Evolutionary conservation across 768 basidiomycete species (phyloP).

Genomic region (Pleurotus platypus): DNA sequence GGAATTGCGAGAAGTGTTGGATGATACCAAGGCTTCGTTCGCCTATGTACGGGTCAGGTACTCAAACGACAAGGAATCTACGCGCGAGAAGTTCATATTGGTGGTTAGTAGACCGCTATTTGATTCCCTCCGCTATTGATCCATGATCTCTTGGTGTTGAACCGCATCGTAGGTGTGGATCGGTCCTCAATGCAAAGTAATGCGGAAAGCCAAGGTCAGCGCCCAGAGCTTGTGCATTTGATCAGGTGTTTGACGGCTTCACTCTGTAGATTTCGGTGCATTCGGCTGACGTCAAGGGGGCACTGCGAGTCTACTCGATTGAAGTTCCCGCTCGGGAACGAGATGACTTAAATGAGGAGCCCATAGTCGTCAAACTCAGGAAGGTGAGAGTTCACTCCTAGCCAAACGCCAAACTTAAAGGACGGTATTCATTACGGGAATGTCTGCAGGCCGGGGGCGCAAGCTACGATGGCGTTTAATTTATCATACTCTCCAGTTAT

Average conservation of each 20-base stretch:
- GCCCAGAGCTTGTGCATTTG: slow-evolving; percentile 6
- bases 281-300: slow-evolving; percentile 79
- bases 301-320: slow-evolving; percentile 76
- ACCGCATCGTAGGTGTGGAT: slow-evolving; percentile 60
- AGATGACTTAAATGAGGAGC: slow-evolving; percentile 84
- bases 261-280: slow-evolving; percentile 82
- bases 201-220: slow-evolving; percentile 87
- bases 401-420: neutral
- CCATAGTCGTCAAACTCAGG: slow-evolving; percentile 76
- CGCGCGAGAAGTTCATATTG: slow-evolving; percentile 86
- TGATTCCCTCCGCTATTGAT: slow-evolving; percentile 12
- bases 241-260: neutral
- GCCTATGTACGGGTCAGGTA: slow-evolving; percentile 84
- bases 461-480: slow-evolving; percentile 81
- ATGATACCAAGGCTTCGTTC: slow-evolving; percentile 75
- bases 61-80: slow-evolving; percentile 82
- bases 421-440: slow-evolving; percentile 11
- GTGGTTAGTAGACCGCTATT: slow-evolving; percentile 36
- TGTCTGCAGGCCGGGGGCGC: slow-evolving; percentile 74
- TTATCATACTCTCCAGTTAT: neutral
- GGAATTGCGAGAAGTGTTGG: slow-evolving; percentile 70
- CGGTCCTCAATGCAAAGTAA: slow-evolving; percentile 77
- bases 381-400: slow-evolving; percentile 47
- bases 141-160: neutral
- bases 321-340: slow-evolving; percentile 83